Evolutionary conservation across 805 yeast species (phyloP).

Genomic region (Candida nonsorbophila): DNA sequence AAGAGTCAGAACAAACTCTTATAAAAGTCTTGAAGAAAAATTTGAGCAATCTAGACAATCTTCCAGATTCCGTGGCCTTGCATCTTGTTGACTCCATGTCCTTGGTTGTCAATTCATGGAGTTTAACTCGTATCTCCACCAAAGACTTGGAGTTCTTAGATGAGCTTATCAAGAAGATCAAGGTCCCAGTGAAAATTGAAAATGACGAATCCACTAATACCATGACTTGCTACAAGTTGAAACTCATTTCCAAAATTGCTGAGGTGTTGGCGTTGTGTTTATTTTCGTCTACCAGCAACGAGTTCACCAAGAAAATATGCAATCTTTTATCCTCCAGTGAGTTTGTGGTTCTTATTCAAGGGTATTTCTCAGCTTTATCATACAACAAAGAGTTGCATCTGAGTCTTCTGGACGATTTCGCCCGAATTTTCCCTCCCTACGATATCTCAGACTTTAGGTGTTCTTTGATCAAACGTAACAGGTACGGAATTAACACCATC

Average conservation of each 20-base stretch:
- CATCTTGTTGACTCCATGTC: constrained; percentile 70
- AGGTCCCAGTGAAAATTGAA: constrained; percentile 8
- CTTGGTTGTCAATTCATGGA: constrained; percentile 72
- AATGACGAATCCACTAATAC: constrained; percentile 20
- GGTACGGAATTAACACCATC: constrained; percentile 48
- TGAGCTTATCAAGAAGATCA: constrained; percentile 32
- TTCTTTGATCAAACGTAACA: constrained; percentile 39
- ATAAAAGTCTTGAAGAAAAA: constrained; percentile 52
- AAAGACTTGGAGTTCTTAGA: constrained; percentile 44
- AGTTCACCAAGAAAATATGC: constrained; percentile 37
- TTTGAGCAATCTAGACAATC: constrained; percentile 44
- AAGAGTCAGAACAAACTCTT: constrained; percentile 32
- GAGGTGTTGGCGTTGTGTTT: constrained; percentile 72
- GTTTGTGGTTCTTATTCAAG: constrained; percentile 24
- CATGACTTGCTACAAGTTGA: constrained; percentile 50
- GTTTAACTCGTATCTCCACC: constrained; percentile 14
- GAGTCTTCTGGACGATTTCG: constrained; percentile 41
- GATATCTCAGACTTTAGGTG: constrained; percentile 48
- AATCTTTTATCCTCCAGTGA: constrained; percentile 32
- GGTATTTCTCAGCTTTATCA: constrained; percentile 38
- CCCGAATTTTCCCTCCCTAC: constrained; percentile 40
- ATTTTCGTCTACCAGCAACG: constrained; percentile 48
- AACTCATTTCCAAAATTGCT: constrained; percentile 60
- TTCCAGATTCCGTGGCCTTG: constrained; percentile 60
- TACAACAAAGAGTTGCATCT: constrained; percentile 44